A percentile compares a stretch with the other conserved stretches of the same genome.
These are phyloP conservation scores for Pterocarpus santalinus DNA, from an alignment of 306 rosid genomes.

Conservation along the genomic window DNA sequence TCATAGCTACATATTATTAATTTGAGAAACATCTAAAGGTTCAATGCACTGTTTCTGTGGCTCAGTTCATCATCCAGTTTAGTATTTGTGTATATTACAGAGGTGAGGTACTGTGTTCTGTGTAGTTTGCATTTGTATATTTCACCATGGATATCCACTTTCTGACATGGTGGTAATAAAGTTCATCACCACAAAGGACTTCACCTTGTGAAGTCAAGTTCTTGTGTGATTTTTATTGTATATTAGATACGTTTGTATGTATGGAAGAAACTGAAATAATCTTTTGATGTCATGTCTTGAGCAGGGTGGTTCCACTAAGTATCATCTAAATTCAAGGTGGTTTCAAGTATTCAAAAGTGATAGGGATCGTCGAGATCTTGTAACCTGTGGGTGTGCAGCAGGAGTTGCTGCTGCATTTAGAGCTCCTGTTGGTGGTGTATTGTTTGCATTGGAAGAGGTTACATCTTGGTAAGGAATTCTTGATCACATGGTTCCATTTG, in stretches of 20 bases:
- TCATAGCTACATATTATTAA: constrained; percentile 5
- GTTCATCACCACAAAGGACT: constrained; percentile 28
- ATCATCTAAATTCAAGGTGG: constrained; percentile 93
- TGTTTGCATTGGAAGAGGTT: constrained; percentile 98
- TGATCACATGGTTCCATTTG: constrained; percentile 29
- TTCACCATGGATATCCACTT: constrained; percentile 20
- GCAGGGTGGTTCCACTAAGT: constrained; percentile 95
- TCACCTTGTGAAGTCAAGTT: constrained; percentile 31
- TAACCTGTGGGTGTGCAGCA: constrained; percentile 99
- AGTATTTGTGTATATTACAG: constrained; percentile 6
- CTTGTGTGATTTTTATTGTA: constrained; percentile 34
- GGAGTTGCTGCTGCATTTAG: constrained; percentile 99
- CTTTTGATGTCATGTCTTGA: constrained; percentile 47
- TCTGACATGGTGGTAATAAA: constrained; percentile 25
- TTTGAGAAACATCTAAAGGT: constrained; percentile 22
- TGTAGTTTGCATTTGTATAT: constrained; percentile 38
- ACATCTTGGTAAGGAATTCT: constrained; percentile 84
- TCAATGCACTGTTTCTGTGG: constrained; percentile 20
- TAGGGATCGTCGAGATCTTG: constrained; percentile 95
- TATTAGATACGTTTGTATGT: constrained; percentile 11
- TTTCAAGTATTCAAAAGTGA: constrained; percentile 89
- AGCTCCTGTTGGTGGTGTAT: constrained; percentile 99
- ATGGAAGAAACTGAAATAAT: constrained; percentile 40
- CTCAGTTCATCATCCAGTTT: constrained; percentile 33
- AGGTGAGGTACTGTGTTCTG: constrained; percentile 4